Percentiles rank a stretch among this genome's conserved stretches.
These are phyloP conservation scores for Apium graveolens DNA, from an alignment of 129 eudicot genomes.

Conservation along the genomic window DNA sequence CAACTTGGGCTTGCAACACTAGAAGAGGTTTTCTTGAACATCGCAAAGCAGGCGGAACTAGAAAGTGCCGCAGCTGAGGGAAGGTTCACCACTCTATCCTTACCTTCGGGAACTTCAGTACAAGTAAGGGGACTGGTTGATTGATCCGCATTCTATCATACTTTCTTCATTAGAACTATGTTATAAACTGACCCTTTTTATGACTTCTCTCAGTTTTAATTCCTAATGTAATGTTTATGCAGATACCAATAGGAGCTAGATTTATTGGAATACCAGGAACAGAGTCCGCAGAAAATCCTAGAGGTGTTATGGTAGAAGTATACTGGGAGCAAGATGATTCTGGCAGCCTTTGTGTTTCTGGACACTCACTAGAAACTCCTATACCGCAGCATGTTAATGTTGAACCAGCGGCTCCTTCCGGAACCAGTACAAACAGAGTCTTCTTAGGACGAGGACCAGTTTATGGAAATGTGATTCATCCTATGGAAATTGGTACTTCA, in stretches of 20 bases:
- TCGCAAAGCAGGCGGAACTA: constrained; percentile 73
- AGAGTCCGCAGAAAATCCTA: constrained; percentile 59
- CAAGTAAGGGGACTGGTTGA: constrained; percentile 38
- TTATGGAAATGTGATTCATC: constrained; percentile 67
- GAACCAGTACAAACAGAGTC: constrained; percentile 22
- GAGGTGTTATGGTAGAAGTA: constrained; percentile 82
- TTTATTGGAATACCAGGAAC: constrained; percentile 74
- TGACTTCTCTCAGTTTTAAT: neutral
- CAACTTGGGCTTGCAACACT: constrained; percentile 87
- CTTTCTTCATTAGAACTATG: neutral
- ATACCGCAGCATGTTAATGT: constrained; percentile 57
- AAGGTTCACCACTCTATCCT: constrained; percentile 49
- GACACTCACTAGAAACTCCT: constrained; percentile 57
- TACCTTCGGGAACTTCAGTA: constrained; percentile 62
- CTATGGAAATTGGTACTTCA: constrained; percentile 29
- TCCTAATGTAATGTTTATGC: constrained; percentile 12
- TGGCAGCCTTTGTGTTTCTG: constrained; percentile 64
- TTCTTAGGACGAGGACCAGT: constrained; percentile 29
- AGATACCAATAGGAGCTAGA: constrained; percentile 88
- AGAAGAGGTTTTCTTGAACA: constrained; percentile 95
- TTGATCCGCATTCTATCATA: neutral
- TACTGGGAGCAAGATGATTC: constrained; percentile 88
- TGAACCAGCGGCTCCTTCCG: constrained; percentile 24
- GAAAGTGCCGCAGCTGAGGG: constrained; percentile 84
- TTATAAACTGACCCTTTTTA: neutral